Conservation (phyloP, 805 yeast species). For the Wickerhamiella sergipiensis region DNA sequence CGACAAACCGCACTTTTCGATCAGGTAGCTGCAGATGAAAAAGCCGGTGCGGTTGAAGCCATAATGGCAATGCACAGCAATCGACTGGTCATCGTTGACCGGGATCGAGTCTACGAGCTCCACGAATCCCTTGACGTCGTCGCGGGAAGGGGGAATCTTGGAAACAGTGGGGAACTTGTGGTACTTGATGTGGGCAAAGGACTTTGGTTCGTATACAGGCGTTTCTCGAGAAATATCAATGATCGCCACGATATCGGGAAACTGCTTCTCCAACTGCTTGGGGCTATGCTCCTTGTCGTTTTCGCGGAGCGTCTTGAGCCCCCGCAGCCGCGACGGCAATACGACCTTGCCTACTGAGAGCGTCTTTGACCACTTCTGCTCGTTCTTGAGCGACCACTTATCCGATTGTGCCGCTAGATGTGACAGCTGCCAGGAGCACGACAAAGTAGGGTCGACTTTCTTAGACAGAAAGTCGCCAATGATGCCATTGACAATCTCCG, state of each 20-base stretch:
- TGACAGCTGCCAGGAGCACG: slow-evolving; percentile 58
- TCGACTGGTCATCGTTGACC: slow-evolving; percentile 24
- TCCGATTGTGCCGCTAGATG: slow-evolving; percentile 38
- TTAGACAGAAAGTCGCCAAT: slow-evolving; percentile 43
- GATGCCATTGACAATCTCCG: slow-evolving; percentile 49
- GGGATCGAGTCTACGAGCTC: slow-evolving; percentile 36
- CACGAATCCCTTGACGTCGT: slow-evolving; percentile 44
- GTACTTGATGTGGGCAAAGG: slow-evolving; percentile 41
- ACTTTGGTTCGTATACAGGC: slow-evolving; percentile 56
- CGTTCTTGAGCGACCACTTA: slow-evolving; percentile 71
- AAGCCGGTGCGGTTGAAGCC: slow-evolving; percentile 74
- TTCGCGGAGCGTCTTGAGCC: slow-evolving; percentile 64
- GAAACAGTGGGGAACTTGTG: slow-evolving; percentile 67
- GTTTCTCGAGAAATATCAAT: slow-evolving; percentile 51
- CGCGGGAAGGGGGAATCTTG: slow-evolving; percentile 55
- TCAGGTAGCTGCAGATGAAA: slow-evolving; percentile 52
- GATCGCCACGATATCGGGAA: slow-evolving; percentile 42
- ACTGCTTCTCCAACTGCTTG: slow-evolving; percentile 32
- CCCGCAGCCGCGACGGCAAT: slow-evolving; percentile 37
- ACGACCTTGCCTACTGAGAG: slow-evolving; percentile 30
- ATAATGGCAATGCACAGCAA: slow-evolving; percentile 69
- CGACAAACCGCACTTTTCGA: slow-evolving; percentile 44
- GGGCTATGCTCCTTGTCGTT: slow-evolving; percentile 53
- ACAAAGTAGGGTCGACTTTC: slow-evolving; percentile 38
- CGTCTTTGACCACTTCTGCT: slow-evolving; percentile 52